Percentiles rank a stretch among this genome's conserved stretches.
phyloP scores from a whole-genome alignment of 805 yeast genomes.

The Candida fluviatilis region DNA sequence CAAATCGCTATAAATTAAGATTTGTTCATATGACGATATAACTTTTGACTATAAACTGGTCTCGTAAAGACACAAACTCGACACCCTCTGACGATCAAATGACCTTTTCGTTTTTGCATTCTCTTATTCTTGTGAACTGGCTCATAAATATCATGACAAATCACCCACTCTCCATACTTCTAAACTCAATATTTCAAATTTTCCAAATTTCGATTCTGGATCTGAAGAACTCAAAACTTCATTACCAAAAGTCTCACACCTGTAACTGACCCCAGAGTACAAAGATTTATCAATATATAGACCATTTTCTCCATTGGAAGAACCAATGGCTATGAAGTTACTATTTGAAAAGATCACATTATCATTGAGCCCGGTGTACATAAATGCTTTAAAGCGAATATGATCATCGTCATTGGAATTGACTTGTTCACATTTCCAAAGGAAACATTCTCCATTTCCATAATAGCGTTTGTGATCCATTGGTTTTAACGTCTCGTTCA shows the following conservation, averaged over 20 bases:
- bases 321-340: conserved; percentile 78
- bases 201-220: conserved; percentile 39
- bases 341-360: conserved; percentile 79
- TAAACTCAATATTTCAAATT: conserved; percentile 69
- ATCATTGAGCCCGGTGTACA: conserved; percentile 85
- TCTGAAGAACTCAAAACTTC: conserved; percentile 51
- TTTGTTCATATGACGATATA: too few relatives aligned
- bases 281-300: conserved; percentile 79
- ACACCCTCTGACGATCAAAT: too few relatives aligned
- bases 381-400: conserved; percentile 67
- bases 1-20: too few relatives aligned
- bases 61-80: too few relatives aligned
- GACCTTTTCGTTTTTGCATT: too few relatives aligned
- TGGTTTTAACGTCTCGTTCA: conserved; percentile 69
- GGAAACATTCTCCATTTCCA: conserved; percentile 94
- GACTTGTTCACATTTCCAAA: conserved; percentile 68
- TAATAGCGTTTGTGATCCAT: conserved; percentile 70
- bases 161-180: conserved; percentile 81
- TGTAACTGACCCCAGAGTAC: conserved; percentile 70
- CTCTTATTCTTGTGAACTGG: too few relatives aligned
- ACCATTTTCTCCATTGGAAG: conserved; percentile 91
- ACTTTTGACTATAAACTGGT: too few relatives aligned
- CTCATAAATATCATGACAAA: background rate
- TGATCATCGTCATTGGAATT: background rate
- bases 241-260: conserved; percentile 85